Evolutionary conservation across 345 rosid genomes (phyloP).

Genomic region (Raphanus sativus): DNA sequence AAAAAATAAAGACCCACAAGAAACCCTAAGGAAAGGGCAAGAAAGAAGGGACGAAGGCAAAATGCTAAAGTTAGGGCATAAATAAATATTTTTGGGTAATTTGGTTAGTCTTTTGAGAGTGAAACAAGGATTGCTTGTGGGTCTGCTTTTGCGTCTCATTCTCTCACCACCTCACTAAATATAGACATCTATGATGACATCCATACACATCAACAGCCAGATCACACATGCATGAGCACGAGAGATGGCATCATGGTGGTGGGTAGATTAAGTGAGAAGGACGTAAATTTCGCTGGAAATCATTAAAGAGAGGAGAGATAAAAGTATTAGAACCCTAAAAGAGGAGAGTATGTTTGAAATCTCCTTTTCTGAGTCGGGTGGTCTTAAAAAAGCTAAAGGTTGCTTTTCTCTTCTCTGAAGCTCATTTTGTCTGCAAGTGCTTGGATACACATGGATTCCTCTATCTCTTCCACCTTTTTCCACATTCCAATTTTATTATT

Average conservation of each 20-base stretch:
- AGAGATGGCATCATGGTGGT: slow-evolving; percentile 26
- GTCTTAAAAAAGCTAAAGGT: slow-evolving; percentile 57
- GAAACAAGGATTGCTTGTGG: slow-evolving; percentile 54
- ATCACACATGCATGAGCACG: slow-evolving; percentile 29
- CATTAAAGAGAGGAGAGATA: slow-evolving; percentile 29
- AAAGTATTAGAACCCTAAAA: slow-evolving; percentile 40
- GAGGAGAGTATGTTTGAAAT: slow-evolving; percentile 50
- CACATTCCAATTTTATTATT: slow-evolving; percentile 31
- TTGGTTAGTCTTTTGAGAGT: slow-evolving; percentile 44
- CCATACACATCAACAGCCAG: slow-evolving; percentile 22
- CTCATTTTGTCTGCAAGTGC: slow-evolving; percentile 65
- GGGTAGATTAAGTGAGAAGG: slow-evolving; percentile 29
- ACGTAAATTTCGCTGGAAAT: not conserved
- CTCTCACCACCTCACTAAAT: slow-evolving; percentile 48
- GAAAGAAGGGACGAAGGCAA: slow-evolving; percentile 44
- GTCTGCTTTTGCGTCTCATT: slow-evolving; percentile 46
- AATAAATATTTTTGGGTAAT: slow-evolving; percentile 30
- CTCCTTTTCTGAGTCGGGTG: slow-evolving; percentile 70
- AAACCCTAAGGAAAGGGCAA: slow-evolving; percentile 52
- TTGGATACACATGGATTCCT: slow-evolving; percentile 74
- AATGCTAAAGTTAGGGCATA: slow-evolving; percentile 40
- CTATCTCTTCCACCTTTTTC: slow-evolving; percentile 39
- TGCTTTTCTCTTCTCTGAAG: slow-evolving; percentile 71
- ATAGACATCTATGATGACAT: slow-evolving; percentile 43
- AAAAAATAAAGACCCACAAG: slow-evolving; percentile 42